Percentiles rank a stretch among this genome's conserved stretches.
phyloP scores from a whole-genome alignment of 78 protist genomes.

The Acrasis kona region DNA sequence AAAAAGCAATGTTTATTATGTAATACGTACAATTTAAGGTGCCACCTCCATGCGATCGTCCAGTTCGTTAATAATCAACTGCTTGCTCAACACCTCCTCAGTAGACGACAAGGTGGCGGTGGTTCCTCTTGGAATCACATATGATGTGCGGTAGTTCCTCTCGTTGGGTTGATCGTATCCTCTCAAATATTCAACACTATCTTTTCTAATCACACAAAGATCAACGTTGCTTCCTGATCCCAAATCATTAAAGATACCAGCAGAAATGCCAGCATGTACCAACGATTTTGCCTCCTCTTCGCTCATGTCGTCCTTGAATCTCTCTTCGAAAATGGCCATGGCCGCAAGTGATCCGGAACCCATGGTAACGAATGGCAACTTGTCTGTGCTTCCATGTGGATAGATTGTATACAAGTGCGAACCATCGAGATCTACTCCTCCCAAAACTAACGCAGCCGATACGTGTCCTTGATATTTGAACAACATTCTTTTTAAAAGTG shows the following conservation, averaged over 20 bases:
- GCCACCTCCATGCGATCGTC: too few species aligned
- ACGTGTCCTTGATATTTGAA: constrained; percentile 89
- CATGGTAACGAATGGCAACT: constrained; percentile 95
- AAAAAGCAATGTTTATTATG: too few species aligned
- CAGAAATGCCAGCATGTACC: constrained; percentile 77
- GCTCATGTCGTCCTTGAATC: constrained; percentile 63
- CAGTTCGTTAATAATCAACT: too few species aligned
- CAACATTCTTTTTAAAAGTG: constrained; percentile 77
- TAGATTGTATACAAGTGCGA: constrained; percentile 76
- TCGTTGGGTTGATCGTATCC: background rate
- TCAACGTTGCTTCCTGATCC: constrained; percentile 95
- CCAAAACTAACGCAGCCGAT: constrained; percentile 92
- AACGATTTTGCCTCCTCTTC: constrained; percentile 79
- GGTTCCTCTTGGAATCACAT: background rate
- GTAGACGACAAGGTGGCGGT: too few species aligned
- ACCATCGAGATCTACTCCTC: constrained; percentile 93
- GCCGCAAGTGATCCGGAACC: constrained; percentile 98
- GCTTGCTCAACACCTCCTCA: too few species aligned
- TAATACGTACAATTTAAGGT: too few species aligned
- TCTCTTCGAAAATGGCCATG: constrained; percentile 88
- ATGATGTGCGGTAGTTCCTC: background rate
- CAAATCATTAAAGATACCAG: constrained; percentile 96
- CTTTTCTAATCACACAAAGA: constrained; percentile 68
- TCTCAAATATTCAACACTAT: constrained; percentile 19
- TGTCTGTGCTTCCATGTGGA: constrained; percentile 91